phyloP scores from a whole-genome alignment of 2,329 filamentous ascomycete species.

The Davidsoniella neocaledoniae region DNA sequence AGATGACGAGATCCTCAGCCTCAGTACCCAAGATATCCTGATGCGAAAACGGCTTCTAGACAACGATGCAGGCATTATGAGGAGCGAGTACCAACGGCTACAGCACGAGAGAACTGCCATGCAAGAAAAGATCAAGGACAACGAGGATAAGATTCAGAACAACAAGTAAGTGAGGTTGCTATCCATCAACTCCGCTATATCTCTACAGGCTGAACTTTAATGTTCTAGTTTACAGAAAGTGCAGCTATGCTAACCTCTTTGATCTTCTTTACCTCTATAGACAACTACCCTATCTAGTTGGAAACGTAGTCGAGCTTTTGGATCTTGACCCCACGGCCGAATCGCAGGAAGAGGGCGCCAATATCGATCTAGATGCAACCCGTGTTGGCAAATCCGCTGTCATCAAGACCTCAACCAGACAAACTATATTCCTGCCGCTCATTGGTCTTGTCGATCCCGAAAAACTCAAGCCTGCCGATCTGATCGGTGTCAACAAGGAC shows the following conservation, averaged over 20 bases:
- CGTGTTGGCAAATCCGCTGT: constrained; percentile 95
- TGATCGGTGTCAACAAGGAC: constrained; percentile 98
- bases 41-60: constrained; percentile 83
- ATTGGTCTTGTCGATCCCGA: constrained; percentile 95
- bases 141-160: constrained; percentile 96
- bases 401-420: constrained; percentile 96
- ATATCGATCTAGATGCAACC: constrained; percentile 94
- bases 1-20: constrained; percentile 81
- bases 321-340: constrained; percentile 93
- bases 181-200: not conserved
- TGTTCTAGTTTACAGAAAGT: not conserved
- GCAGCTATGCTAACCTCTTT: not conserved
- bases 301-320: constrained; percentile 92
- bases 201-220: not conserved
- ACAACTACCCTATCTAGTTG: constrained; percentile 94
- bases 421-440: constrained; percentile 94
- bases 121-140: constrained; percentile 98
- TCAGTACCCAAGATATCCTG: constrained; percentile 87
- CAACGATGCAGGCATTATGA: constrained; percentile 97
- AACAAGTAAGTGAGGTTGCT: constrained; percentile 51
- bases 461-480: constrained; percentile 82
- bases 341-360: constrained; percentile 92
- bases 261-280: constrained; percentile 27
- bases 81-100: constrained; percentile 86
- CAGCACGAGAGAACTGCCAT: constrained; percentile 91